Evolutionary conservation across 495 filamentous ascomycete species (phyloP), one percentile per base, ranked within the genome.

Genomic region (Lasiosphaeris hirsuta): DNA sequence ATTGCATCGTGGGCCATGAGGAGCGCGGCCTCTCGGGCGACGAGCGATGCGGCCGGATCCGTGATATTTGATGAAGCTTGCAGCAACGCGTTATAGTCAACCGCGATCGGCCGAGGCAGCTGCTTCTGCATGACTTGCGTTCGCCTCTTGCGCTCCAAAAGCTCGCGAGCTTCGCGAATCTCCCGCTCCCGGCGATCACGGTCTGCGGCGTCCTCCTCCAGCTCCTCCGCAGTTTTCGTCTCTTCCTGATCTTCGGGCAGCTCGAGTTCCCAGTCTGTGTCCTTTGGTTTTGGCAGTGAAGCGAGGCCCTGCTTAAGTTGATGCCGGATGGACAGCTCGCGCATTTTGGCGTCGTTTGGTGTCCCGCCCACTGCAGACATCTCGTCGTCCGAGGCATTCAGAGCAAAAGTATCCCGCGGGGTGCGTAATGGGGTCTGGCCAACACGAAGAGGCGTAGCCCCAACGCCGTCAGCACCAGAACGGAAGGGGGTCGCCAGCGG

Each of bases 401-500:
- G 82, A 2, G 89, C 82, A 62, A 97, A 90, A 47, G 81, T 90
- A 68, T 98, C 94, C 49, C 95, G 82, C 10, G 94, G 94, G 10
- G 94, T 98, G 13, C 90, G 85, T 76, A 96, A 77, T 8, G 94
- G 94, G 1, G 94, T 98, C 42, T 90, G 89, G 36, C 91, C 90
- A 10, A 81, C 77, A 10, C 78, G 77, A 69, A 85, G 77, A 9
- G 90, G 90, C 11, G 90, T 95, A 9, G 86, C 86, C 51, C 86
- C 89, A 39, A 86, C 73, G 10, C 84, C 90, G 63, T 82, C 83
- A 51, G 72, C 80, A n/a, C 76, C 80, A 61, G 85, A 76, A 46
- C 90, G 86, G 60, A 96, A 82, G 13, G 94, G 95, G 4, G 94
- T 98, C 10, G 94, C 92, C 75, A 98, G 78, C 17, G 94, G 94